A percentile compares a stretch with the other conserved stretches of the same genome.
Evolutionary conservation across 2,329 filamentous ascomycete genomes (phyloP).

Genomic region (Verticillium albo-atrum): DNA sequence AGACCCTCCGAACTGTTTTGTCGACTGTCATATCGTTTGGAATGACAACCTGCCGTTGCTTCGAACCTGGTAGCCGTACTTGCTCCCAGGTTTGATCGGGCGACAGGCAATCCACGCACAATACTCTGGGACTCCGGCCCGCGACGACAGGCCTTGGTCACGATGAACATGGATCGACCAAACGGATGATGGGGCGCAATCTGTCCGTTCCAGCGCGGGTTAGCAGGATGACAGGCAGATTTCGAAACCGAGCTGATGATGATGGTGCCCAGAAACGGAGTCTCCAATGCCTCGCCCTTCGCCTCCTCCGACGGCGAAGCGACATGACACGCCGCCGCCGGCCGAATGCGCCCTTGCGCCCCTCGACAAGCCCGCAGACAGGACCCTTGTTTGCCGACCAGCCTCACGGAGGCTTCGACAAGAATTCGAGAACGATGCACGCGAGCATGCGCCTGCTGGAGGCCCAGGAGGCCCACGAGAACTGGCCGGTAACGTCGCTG

Average conservation of each 20-base stretch:
- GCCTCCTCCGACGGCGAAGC: background rate
- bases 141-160: background rate
- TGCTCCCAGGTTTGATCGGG: background rate
- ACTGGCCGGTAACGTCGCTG: constrained; percentile 12
- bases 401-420: background rate
- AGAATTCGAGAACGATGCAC: background rate
- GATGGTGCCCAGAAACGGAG: background rate
- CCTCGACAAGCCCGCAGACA: background rate
- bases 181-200: background rate
- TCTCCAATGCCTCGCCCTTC: background rate
- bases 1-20: background rate
- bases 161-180: background rate
- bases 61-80: background rate
- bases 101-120: background rate
- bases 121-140: background rate
- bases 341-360: background rate
- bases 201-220: background rate
- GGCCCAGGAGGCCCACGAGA: constrained; percentile 2
- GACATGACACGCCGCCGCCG: background rate
- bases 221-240: background rate
- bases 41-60: background rate
- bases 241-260: background rate
- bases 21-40: background rate
- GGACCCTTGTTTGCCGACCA: background rate
- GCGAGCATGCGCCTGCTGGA: background rate